These are phyloP conservation scores for Sclerotinia borealis DNA, from an alignment of 2,329 filamentous ascomycete species.

Conservation along the genomic window DNA sequence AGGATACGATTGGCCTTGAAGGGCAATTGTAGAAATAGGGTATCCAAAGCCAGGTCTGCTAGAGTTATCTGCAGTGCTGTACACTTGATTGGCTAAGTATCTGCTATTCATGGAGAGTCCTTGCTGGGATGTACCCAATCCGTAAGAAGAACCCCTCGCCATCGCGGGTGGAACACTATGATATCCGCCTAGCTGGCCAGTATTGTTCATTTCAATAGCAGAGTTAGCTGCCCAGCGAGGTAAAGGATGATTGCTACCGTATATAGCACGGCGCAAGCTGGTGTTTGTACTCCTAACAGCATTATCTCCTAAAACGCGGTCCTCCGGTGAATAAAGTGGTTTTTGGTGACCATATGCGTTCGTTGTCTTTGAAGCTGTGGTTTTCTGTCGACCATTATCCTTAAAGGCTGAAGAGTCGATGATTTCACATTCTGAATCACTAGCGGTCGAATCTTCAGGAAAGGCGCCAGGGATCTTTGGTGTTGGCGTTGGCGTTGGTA, in stretches of 20 bases:
- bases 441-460: constrained; percentile 19
- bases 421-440: constrained; percentile 31
- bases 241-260: constrained; percentile 26
- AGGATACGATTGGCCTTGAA: not conserved
- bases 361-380: not conserved
- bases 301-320: constrained; percentile 15
- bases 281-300: constrained; percentile 1
- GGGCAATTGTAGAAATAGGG: not conserved
- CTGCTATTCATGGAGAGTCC: not conserved
- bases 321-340: constrained; percentile 14
- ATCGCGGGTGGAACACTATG: not conserved
- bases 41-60: constrained; percentile 7
- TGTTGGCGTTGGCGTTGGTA: constrained; percentile 10
- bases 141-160: not conserved
- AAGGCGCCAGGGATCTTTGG: constrained; percentile 16
- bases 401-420: constrained; percentile 27
- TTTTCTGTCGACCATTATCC: constrained; percentile 23
- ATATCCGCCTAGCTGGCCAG: not conserved
- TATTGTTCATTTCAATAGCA: not conserved
- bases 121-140: not conserved
- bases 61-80: not conserved
- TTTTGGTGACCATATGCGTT: not conserved
- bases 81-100: not conserved
- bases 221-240: constrained; percentile 16
- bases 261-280: constrained; percentile 17